Evolutionary conservation across 257 asterid genomes (phyloP).

Genomic region (Voacanga thouarsii): DNA sequence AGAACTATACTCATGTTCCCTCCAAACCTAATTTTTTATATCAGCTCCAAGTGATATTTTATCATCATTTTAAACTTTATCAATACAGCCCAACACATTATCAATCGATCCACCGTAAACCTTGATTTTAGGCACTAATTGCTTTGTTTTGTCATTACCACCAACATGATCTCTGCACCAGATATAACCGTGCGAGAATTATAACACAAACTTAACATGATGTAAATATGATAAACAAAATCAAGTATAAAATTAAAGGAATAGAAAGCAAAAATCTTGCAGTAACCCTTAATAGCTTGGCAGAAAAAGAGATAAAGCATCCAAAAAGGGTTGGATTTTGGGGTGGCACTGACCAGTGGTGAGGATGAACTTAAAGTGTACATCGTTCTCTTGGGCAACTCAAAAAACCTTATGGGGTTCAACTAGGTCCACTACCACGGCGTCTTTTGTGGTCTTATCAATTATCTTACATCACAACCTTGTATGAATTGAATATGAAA

Average conservation of each 20-base stretch:
- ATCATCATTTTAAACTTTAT: conserved; percentile 76
- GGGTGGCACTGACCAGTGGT: no score
- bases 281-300: background rate
- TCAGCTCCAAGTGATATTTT: conserved; percentile 60
- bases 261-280: background rate
- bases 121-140: conserved; percentile 66
- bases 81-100: conserved; percentile 73
- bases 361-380: no score
- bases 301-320: background rate
- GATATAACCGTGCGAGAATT: background rate
- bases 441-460: no score
- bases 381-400: no score
- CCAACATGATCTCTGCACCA: conserved; percentile 86
- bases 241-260: no score
- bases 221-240: background rate
- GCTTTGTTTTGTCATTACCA: conserved; percentile 81
- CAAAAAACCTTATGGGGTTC: no score
- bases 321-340: no score
- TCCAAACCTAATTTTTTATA: no score
- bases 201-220: background rate
- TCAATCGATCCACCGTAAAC: conserved; percentile 77
- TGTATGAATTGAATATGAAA: no score
- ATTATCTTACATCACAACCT: no score
- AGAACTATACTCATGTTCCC: no score
- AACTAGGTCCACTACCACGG: no score